Conservation (phyloP, 176 grass and related monocot species). For the Eremochloa ophiuroides region DNA sequence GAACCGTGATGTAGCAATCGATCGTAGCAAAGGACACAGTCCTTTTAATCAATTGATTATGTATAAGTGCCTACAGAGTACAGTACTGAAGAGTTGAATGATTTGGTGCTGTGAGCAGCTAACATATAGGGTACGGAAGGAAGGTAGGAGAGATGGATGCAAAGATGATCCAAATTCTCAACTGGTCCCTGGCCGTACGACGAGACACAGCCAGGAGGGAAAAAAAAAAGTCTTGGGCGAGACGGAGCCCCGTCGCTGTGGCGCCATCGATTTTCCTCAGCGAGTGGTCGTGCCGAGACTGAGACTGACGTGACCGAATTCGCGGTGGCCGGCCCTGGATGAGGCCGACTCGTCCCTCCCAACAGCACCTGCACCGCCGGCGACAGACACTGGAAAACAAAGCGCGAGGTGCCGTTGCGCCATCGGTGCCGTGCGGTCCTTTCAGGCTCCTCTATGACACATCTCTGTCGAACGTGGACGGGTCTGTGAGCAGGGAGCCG, state of each 20-base stretch:
- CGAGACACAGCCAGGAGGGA: not conserved
- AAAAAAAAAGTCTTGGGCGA: too few species aligned
- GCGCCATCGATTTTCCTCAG: not conserved
- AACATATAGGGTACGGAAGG: not conserved
- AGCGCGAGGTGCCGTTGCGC: not conserved
- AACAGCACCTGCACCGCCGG: not conserved
- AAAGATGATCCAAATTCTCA: not conserved
- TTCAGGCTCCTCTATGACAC: too few species aligned
- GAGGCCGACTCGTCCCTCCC: not conserved
- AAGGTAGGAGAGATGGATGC: not conserved
- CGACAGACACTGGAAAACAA: not conserved
- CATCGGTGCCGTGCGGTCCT: too few species aligned
- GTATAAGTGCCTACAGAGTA: not conserved
- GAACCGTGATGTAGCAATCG: not conserved
- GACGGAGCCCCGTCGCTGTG: not conserved
- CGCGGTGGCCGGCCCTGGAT: too few species aligned
- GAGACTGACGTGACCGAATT: not conserved
- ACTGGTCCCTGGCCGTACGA: not conserved
- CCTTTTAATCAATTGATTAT: not conserved
- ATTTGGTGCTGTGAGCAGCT: not conserved
- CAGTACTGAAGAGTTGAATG: not conserved
- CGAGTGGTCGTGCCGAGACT: not conserved
- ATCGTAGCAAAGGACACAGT: not conserved
- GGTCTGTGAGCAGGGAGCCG: not conserved
- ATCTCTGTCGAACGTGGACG: not conserved